These are phyloP conservation scores for Plicaturopsis crispa DNA, from an alignment of 768 basidiomycete genomes.

Conservation along the genomic window DNA sequence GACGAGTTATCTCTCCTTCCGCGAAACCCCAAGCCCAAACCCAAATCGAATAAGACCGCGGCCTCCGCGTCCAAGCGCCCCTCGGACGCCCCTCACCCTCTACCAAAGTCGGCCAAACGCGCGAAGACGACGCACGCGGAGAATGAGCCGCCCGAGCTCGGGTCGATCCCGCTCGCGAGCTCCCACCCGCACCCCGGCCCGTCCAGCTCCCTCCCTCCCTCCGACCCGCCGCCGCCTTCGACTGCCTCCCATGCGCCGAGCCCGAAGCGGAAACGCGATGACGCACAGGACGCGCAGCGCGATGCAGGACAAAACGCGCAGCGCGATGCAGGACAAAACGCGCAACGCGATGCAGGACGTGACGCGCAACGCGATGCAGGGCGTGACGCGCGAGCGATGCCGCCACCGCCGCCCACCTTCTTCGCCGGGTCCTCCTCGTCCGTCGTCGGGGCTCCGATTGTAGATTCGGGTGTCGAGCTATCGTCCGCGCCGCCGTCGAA, in stretches of 20 bases:
- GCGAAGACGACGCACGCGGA: conserved; percentile 9
- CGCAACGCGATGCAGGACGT: conserved; percentile 8
- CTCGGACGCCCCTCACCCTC: too few relatives aligned
- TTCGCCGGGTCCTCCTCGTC: conserved; percentile 39
- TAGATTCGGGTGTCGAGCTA: conserved; percentile 22
- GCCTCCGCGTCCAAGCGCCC: too few relatives aligned
- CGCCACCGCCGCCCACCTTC: conserved; percentile 32
- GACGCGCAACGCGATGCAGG: conserved; percentile 5
- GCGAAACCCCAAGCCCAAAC: conserved; percentile 17
- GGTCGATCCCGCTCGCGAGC: conserved; percentile 24
- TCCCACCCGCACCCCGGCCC: conserved; percentile 13
- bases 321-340: conserved; percentile 3
- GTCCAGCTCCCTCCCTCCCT: conserved; percentile 19
- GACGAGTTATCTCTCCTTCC: conserved; percentile 26
- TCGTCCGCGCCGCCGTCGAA: conserved; percentile 14
- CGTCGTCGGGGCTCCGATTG: conserved; percentile 14
- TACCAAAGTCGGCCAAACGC: too few relatives aligned
- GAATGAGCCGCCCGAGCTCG: conserved; percentile 11
- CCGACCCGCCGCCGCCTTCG: conserved; percentile 17
- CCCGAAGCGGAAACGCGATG: not conserved
- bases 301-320: conserved; percentile 18
- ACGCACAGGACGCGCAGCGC: conserved; percentile 8
- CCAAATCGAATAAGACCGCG: conserved; percentile 10
- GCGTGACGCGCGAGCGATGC: not conserved
- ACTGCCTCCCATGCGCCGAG: not conserved